These are phyloP conservation scores for Erigeron canadensis DNA, from an alignment of 129 eudicot species.

Conservation along the genomic window DNA sequence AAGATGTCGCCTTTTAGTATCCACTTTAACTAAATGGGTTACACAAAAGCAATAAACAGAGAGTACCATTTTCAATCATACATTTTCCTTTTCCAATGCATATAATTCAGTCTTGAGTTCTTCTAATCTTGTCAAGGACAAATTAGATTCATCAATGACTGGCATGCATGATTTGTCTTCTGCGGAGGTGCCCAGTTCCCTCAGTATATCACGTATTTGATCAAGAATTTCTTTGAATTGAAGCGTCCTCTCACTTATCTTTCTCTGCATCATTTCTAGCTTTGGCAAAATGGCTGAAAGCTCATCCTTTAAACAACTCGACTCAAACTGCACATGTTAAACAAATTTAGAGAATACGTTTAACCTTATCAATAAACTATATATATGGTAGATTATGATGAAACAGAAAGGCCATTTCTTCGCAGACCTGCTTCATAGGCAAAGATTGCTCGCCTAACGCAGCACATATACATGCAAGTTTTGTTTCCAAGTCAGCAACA, in stretches of 20 bases:
- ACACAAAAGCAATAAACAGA: neutral
- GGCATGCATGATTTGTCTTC: constrained; percentile 22
- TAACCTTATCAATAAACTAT: neutral
- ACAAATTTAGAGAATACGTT: neutral
- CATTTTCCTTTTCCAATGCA: constrained; percentile 69
- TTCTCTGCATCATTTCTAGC: constrained; percentile 62
- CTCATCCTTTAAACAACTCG: constrained; percentile 51
- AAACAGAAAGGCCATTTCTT: neutral
- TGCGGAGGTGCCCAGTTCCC: constrained; percentile 40
- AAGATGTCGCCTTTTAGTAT: neutral
- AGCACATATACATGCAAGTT: constrained; percentile 60
- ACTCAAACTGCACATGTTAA: constrained; percentile 32
- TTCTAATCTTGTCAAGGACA: constrained; percentile 58
- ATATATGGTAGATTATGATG: neutral
- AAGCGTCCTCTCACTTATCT: constrained; percentile 51
- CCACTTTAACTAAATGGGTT: neutral
- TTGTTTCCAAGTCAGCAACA: constrained; percentile 69
- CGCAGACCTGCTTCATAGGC: constrained; percentile 46
- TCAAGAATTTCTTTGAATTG: constrained; percentile 55
- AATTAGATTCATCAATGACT: constrained; percentile 54
- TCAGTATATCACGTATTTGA: constrained; percentile 43
- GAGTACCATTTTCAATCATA: constrained; percentile 1
- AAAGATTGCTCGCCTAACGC: constrained; percentile 54
- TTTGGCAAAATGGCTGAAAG: constrained; percentile 52
- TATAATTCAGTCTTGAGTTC: constrained; percentile 45